Conservation (phyloP, 2,329 filamentous ascomycete genomes). For the Thyridium curvatum region DNA sequence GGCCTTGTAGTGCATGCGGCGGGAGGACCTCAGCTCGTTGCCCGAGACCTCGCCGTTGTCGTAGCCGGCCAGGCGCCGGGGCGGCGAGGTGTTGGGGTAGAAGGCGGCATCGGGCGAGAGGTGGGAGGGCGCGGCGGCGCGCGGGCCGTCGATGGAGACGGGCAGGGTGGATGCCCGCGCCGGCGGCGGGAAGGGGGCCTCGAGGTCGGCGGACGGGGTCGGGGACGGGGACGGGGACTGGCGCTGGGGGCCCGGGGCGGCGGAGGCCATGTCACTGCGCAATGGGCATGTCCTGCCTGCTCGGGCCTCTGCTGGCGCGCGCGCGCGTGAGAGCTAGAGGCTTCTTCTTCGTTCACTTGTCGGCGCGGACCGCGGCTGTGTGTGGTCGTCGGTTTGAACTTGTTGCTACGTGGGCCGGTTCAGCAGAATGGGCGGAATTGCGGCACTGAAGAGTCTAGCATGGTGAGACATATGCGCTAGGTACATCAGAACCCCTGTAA, state of each 20-base stretch:
- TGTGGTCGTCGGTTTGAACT: too few species aligned
- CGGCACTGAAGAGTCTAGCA: too few species aligned
- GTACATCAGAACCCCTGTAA: too few species aligned
- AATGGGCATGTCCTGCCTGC: too few species aligned
- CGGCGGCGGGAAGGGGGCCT: slow-evolving; percentile 20
- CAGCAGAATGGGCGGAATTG: too few species aligned
- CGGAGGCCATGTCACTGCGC: slow-evolving; percentile 36
- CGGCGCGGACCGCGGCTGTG: too few species aligned
- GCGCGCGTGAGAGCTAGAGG: too few species aligned
- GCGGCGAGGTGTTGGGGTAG: slow-evolving; percentile 50
- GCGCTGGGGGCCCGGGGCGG: neutral
- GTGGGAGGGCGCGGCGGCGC: slow-evolving; percentile 56
- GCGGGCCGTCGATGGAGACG: slow-evolving; percentile 23
- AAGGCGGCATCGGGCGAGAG: slow-evolving; percentile 84
- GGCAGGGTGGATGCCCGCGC: slow-evolving; percentile 35
- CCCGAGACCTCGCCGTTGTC: slow-evolving; percentile 23
- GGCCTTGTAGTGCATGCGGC: slow-evolving; percentile 35
- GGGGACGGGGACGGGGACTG: slow-evolving; percentile 1
- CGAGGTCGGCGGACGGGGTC: slow-evolving; percentile 15
- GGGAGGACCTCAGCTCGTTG: slow-evolving; percentile 6
- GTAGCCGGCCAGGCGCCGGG: slow-evolving; percentile 41
- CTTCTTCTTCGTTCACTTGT: too few species aligned
- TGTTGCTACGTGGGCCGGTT: too few species aligned
- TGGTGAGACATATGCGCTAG: too few species aligned
- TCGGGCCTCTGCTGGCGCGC: too few species aligned